These are phyloP conservation scores for Xylaria sp. DNA, from an alignment of 2,329 filamentous ascomycete genomes.

Conservation along the genomic window DNA sequence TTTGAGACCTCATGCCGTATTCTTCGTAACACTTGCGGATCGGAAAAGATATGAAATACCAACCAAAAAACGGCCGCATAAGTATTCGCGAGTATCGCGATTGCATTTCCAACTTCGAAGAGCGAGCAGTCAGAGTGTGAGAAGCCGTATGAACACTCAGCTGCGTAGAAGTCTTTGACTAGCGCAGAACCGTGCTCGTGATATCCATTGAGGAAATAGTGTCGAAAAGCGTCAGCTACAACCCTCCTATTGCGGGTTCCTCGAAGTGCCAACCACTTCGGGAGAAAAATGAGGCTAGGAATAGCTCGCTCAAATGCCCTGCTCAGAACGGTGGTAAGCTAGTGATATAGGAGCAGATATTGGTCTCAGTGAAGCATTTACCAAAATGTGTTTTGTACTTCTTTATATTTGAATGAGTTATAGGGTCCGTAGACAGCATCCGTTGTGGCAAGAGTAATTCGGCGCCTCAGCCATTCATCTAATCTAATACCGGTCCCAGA, in stretches of 20 bases:
- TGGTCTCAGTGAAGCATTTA: not conserved
- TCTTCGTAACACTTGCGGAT: not conserved
- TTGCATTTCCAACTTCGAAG: constrained; percentile 2
- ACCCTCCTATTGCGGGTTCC: constrained; percentile 1
- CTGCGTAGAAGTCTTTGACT: constrained; percentile 5
- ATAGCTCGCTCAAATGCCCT: constrained; percentile 11
- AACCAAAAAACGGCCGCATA: constrained; percentile 10
- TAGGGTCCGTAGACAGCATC: constrained; percentile 11
- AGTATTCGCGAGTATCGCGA: not conserved
- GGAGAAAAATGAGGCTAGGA: constrained; percentile 4
- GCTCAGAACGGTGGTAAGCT: not conserved
- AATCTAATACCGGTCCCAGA: constrained; percentile 10
- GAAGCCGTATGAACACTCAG: not conserved
- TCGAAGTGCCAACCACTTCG: not conserved
- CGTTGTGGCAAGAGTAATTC: constrained; percentile 15
- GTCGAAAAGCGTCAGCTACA: constrained; percentile 8
- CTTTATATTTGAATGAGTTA: not conserved
- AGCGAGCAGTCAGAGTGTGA: not conserved
- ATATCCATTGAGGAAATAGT: not conserved
- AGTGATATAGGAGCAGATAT: not conserved
- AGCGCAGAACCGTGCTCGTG: not conserved
- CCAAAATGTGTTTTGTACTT: constrained; percentile 11
- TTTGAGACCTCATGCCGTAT: not conserved
- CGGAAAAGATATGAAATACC: constrained; percentile 5
- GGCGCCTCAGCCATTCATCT: constrained; percentile 15